Evolutionary conservation across 352 stramenopile genomes (phyloP), one percentile per base, ranked within the genome.

Genomic region (Lagenidium sp.): DNA sequence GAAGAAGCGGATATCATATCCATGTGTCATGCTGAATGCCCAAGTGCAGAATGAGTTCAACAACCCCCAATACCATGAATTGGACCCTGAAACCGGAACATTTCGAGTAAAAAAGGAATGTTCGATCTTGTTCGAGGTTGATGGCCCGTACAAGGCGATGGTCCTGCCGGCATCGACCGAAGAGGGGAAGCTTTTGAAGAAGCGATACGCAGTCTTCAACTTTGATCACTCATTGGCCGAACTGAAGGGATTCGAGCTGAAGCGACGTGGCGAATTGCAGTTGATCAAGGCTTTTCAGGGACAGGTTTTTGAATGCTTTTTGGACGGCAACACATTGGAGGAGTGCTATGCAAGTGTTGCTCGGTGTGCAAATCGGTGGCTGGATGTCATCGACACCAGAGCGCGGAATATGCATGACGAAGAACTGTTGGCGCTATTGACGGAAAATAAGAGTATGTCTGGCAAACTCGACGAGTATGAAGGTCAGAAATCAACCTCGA

Each of bases 71-170:
- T 90, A 90, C 50, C 75, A 90, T 18, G 75, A 85, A 29, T 44
- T 78, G 23, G 67, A 83, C 30, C 36, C 47, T 1, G 55, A 49
- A 6, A 74, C 68, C 10, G 83, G 85, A 20, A 82, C 72, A 26
- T 99, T 98, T 57, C 83, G 90, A 25, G 97, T 75, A 16, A 76
- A 90, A 25, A 93, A 81, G 19, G 96, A 99, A 53, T 99, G 95
- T 53, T 98, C 93, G 7, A 99, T 99, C 55, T 96, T 98, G 49
- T 99, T 99, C 56, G 97, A 99, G 66, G 82, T 99, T 7, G 97
- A 99, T 67, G 97, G 97, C 2, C 96, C 97, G 10, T 99, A 99
- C 56, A 89, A 88, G 41, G 95, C 82, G 23, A 99, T 99, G 97
- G 94, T 99, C 24, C 60, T 99, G 13, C 97, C 97, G 6, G 92